Conservation (phyloP, 1,284 basidiomycete species). For the Bjerkandera adusta region DNA sequence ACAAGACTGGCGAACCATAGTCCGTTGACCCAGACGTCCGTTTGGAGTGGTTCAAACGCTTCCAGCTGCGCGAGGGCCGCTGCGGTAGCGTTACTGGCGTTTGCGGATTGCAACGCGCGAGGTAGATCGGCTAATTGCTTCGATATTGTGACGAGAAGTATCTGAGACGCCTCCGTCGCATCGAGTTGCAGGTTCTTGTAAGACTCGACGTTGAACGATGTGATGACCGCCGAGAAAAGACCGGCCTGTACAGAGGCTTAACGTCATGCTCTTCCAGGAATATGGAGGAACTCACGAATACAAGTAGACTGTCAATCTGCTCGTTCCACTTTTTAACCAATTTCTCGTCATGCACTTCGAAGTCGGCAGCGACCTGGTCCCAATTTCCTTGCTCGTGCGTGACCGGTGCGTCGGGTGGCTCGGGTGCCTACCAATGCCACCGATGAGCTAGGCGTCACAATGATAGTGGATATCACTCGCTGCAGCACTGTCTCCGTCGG, state of each 20-base stretch:
- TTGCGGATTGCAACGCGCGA: background rate
- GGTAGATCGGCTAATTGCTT: slow-evolving; percentile 10
- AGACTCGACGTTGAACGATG: slow-evolving; percentile 5
- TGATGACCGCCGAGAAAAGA: slow-evolving; percentile 11
- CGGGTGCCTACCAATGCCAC: no score
- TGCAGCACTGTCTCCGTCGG: no score
- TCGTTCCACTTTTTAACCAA: slow-evolving; percentile 2
- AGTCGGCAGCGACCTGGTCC: no score
- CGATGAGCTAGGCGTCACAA: no score
- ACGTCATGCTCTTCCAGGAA: background rate
- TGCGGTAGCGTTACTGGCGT: background rate
- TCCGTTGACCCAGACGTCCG: slow-evolving; percentile 13
- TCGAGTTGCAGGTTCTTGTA: slow-evolving; percentile 7
- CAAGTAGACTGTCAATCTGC: slow-evolving; percentile 3
- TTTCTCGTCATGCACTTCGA: background rate
- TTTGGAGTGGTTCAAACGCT: background rate
- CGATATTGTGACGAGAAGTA: slow-evolving; percentile 16
- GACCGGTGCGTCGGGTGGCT: no score
- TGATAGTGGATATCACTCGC: no score
- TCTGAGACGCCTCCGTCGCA: background rate
- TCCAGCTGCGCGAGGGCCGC: background rate
- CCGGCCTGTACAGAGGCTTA: background rate
- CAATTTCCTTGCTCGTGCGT: no score
- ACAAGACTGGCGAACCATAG: slow-evolving; percentile 18
- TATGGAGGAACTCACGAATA: slow-evolving; percentile 1